phyloP scores from a whole-genome alignment of 2,329 filamentous ascomycete species.

The Aspergillus transmontanensis region DNA sequence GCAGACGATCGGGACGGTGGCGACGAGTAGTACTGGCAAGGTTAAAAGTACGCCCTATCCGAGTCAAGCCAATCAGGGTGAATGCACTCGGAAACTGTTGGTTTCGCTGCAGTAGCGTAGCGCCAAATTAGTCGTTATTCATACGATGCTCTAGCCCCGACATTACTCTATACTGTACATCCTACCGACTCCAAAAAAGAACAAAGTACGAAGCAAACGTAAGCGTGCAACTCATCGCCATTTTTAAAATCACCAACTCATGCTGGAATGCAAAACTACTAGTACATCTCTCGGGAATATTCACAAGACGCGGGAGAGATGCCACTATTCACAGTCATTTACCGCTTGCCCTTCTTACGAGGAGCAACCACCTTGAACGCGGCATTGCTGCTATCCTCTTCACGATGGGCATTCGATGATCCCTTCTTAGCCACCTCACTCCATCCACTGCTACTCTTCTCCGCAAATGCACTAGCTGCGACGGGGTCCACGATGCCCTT shows the following conservation, averaged over 20 bases:
- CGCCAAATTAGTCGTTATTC: too few species aligned
- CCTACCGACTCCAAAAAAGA: too few species aligned
- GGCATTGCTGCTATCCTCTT: slow-evolving; percentile 50
- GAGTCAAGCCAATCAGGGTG: too few species aligned
- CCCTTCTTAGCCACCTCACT: slow-evolving; percentile 97
- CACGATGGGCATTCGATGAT: slow-evolving; percentile 51
- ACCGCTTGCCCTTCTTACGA: slow-evolving; percentile 87
- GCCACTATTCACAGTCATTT: slow-evolving; percentile 30
- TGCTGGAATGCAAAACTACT: neutral
- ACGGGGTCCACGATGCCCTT: slow-evolving; percentile 78
- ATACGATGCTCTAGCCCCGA: too few species aligned
- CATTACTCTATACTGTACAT: too few species aligned
- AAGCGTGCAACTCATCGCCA: neutral
- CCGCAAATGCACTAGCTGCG: slow-evolving; percentile 55
- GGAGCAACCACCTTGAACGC: slow-evolving; percentile 88
- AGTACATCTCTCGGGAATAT: slow-evolving; percentile 5
- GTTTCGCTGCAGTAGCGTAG: too few species aligned
- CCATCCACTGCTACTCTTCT: slow-evolving; percentile 72
- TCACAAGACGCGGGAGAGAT: neutral
- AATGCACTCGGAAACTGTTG: too few species aligned
- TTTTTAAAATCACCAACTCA: neutral
- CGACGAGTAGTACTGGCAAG: too few species aligned
- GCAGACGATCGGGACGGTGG: too few species aligned
- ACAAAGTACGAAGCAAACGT: neutral
- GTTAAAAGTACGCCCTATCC: too few species aligned